Base-by-base conservation (phyloP, 2,329 filamentous ascomycete genomes). In the Ascochyta pisi region DNA sequence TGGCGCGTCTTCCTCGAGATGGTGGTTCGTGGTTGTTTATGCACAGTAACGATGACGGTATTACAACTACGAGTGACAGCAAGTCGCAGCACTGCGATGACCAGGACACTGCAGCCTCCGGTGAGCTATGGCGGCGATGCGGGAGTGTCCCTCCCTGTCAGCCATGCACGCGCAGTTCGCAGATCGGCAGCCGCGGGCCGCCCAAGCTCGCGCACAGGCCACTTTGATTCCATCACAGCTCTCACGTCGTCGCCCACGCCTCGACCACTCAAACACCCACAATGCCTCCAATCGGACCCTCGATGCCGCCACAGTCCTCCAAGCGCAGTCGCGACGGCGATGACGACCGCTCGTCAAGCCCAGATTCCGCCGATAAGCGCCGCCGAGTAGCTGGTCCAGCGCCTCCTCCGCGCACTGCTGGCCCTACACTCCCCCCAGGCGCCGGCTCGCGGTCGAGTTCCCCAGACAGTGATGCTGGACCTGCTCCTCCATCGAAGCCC, bases 211-310 rank as follows among this genome's bases (percentile, higher is more conserved):
- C 15, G 39, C 39, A 26, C 23, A n/a, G 39, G 15, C 39, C 39
- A 26, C 3, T 5, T 27, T 6, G 12, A 24, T 13, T 37, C 7
- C 27, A 40, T 16, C 37, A 29, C 13, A 52, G 49, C 34, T 34
- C 34, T 26, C 26, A 33, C 39, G 22, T 23, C n/a, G n/a, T 31
- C 22, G 10, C 19, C 12, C 51, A 26, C 44, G 27, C 35, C 13
- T 39, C 22, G 10, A 15, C 34, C 35, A 44, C 41, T 29, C 24
- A 27, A 76, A 38, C 47, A 58, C 63, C 63, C 68, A 76, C 16
- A 19, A 91, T 91, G 88, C 79, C 53, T 34, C 29, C 87, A 31
- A 87, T 91, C 68, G 89, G 89, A 5, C 89, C 90, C 13, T 81
- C 87, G 57, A 75, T 92, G 23, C 89, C 90, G 12, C 82, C 89